Evolutionary conservation across 768 basidiomycete genomes (phyloP).

Genomic region (Strobilomyces dryophilus): DNA sequence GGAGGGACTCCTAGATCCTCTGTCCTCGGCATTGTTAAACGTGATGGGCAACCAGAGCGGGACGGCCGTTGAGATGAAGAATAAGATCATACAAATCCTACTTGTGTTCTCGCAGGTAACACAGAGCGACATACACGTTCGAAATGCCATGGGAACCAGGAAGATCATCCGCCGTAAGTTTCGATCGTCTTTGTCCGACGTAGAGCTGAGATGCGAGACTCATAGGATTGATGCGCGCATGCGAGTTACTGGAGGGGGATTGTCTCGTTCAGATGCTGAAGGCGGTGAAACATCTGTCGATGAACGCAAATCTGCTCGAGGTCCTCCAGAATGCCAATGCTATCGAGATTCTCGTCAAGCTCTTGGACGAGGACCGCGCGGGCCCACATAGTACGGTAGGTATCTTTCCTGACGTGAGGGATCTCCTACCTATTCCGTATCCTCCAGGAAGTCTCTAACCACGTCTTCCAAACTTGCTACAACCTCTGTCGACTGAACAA

Average conservation of each 20-base stretch:
- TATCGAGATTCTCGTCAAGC: slow-evolving; percentile 83
- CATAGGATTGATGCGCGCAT: slow-evolving; percentile 80
- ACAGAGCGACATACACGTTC: slow-evolving; percentile 92
- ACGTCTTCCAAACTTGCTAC: slow-evolving; percentile 96
- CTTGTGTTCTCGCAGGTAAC: slow-evolving; percentile 93
- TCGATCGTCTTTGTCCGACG: background rate
- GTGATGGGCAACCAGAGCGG: slow-evolving; percentile 75
- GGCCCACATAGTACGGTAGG: slow-evolving; percentile 79
- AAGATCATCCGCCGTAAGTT: slow-evolving; percentile 84
- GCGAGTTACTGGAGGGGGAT: slow-evolving; percentile 82
- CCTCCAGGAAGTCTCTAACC: slow-evolving; percentile 89
- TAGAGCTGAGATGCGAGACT: slow-evolving; percentile 2
- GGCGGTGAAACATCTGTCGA: slow-evolving; percentile 94
- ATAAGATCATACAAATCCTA: slow-evolving; percentile 85
- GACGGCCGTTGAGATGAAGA: slow-evolving; percentile 69
- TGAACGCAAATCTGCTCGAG: slow-evolving; percentile 86
- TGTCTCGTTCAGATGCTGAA: slow-evolving; percentile 87
- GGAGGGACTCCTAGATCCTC: slow-evolving; percentile 90
- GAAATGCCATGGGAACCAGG: slow-evolving; percentile 86
- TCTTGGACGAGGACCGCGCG: slow-evolving; percentile 76
- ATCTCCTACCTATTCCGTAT: background rate
- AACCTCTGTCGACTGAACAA: slow-evolving; percentile 95
- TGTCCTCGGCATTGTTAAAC: slow-evolving; percentile 84
- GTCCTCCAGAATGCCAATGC: slow-evolving; percentile 95
- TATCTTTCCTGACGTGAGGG: slow-evolving; percentile 5